Evolutionary conservation across 768 basidiomycete species (phyloP), one percentile per base, ranked within the genome.

Genomic region (Dictyophora rubrovolvata): DNA sequence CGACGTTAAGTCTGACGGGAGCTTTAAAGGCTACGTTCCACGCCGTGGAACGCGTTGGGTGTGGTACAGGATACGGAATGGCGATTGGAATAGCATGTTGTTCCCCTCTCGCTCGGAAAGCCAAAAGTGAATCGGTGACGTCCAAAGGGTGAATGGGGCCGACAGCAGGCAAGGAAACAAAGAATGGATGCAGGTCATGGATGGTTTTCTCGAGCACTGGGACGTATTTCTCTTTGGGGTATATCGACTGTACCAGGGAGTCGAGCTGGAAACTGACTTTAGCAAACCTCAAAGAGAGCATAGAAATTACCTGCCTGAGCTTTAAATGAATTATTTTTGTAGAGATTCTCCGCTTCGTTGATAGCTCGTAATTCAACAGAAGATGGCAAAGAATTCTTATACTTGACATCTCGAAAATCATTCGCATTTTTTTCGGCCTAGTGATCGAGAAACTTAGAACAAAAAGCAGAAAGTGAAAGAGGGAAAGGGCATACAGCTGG

Each of bases 11-110:
- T 59, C 92, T 88, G 22, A 73, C 76, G 1, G 93, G 94, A 48
- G 76, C 79, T 63, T 87, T 83, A 65, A 88, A 96, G 0, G 83
- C 78, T 20, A 96, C 84, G 54, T 84, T 92, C 93, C 93, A 96
- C 58, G 93, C 92, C 0, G 85, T 83, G 36, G 89, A 87, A 67
- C 86, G 81, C 0, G 82, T 77, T 0, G 89, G 90, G 21, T 80
- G 72, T 0, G 92, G 91, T 0, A 78, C 65, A 1, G 83, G 78
- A 66, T 85, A 89, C 0, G 88, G 86, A 0, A 92, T 80, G 1
- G 82, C 74, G 10, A 89, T 49, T 52, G 14, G 42, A 50, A 1
- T 57, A 12, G 21, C 51, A 17, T 35, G 51, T 23, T 22, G 50
- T 59, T 28, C 34, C 58, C 34, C 56, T 78, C 77, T 49, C 77